These are phyloP conservation scores for Fagopyrum tataricum DNA, from an alignment of 148 eudicot species.

Conservation along the genomic window DNA sequence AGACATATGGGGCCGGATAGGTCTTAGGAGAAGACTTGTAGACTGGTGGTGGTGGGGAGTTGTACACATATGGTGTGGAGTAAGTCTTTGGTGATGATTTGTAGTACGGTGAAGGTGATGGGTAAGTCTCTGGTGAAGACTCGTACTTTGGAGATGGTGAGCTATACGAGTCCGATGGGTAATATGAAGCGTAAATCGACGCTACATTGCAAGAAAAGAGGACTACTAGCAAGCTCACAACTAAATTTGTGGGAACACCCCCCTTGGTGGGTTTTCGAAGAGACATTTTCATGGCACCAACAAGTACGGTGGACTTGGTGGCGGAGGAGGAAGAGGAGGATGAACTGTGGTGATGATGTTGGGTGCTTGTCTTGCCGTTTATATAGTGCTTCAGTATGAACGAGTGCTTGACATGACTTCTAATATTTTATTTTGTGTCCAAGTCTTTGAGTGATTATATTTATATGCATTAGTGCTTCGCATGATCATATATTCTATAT, in stretches of 20 bases:
- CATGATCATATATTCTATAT: too few relatives aligned
- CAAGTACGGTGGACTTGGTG: background rate
- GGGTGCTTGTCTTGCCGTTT: constrained; percentile 2
- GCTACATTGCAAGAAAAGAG: constrained; percentile 9
- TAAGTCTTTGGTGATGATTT: background rate
- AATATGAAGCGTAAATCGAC: constrained; percentile 1
- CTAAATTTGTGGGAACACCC: background rate
- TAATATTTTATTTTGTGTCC: background rate
- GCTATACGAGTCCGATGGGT: constrained; percentile 1
- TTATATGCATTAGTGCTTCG: too few relatives aligned
- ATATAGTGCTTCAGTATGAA: background rate
- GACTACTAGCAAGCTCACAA: constrained; percentile 2
- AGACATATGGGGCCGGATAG: too few relatives aligned
- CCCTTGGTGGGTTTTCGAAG: constrained; percentile 4
- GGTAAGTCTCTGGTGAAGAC: background rate
- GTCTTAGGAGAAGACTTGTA: too few relatives aligned
- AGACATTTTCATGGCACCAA: background rate
- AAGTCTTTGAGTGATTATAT: background rate
- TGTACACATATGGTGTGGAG: background rate
- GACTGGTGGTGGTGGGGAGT: too few relatives aligned
- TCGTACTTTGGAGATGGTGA: background rate
- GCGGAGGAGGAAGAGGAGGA: background rate
- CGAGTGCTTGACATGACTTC: background rate
- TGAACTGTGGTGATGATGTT: constrained; percentile 4
- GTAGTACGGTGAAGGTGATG: background rate